Evolutionary conservation across 768 basidiomycete genomes (phyloP).

Genomic region (Kwoniella sp.): DNA sequence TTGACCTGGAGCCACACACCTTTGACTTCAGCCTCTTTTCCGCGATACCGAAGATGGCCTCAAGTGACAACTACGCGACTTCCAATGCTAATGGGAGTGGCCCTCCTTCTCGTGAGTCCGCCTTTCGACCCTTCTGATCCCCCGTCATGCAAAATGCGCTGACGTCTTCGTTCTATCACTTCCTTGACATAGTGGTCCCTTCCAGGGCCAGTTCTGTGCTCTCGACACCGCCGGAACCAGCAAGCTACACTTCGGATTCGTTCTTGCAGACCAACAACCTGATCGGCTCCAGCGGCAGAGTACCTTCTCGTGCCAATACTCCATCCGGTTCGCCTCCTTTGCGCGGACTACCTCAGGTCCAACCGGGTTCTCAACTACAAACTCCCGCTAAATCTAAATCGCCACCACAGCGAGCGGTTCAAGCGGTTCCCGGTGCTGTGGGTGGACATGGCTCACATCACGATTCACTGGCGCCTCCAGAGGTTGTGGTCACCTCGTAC

Average conservation of each 20-base stretch:
- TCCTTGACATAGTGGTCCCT: not conserved
- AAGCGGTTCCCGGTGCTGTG: not conserved
- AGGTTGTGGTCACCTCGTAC: not conserved
- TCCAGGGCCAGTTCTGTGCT: slow-evolving; percentile 7
- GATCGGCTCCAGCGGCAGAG: not conserved
- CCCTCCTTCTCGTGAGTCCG: slow-evolving; percentile 3
- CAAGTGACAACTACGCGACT: not conserved
- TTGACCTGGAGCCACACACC: no score
- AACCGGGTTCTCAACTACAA: slow-evolving; percentile 2
- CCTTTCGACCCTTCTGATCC: not conserved
- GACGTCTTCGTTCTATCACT: not conserved
- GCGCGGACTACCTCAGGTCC: slow-evolving; percentile 3
- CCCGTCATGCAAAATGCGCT: not conserved
- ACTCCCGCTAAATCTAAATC: not conserved
- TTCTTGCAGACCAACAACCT: not conserved
- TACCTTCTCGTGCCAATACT: not conserved
- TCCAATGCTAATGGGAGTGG: not conserved
- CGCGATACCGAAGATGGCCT: slow-evolving; percentile 2
- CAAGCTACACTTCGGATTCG: not conserved
- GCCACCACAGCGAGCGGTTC: not conserved
- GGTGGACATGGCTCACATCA: not conserved
- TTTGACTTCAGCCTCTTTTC: not conserved
- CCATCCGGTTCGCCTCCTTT: slow-evolving; percentile 2
- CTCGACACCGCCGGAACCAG: not conserved
- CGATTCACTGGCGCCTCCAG: not conserved